Evolutionary conservation across 805 yeast genomes (phyloP), one percentile per base, ranked within the genome.

Genomic region (Huiozyma sinensis): DNA sequence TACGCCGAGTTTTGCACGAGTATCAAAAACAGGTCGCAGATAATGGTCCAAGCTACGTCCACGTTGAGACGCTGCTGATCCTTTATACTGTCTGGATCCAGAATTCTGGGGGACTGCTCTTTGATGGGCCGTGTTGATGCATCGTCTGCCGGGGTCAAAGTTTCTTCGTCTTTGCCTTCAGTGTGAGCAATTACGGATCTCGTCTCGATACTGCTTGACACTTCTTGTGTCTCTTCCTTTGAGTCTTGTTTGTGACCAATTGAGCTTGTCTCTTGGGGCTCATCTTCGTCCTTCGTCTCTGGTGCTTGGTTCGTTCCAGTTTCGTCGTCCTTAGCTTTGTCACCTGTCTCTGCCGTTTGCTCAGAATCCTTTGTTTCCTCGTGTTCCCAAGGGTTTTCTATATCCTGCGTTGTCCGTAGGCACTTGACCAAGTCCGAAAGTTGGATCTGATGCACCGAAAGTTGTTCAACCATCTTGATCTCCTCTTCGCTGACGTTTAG

Each of bases 31-130:
- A 92, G 65, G 60, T 92, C 98, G 65, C 98, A 94, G 6, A 92
- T 68, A 10, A 90, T 75, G 0, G 96, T 89, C 98, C 98, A 94
- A 30, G 89, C 77, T 24, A 92, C 74, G 55, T 89, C 96, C 44
- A 84, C 72, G 28, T 80, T 76, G 6, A 81, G 50, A 2, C 54
- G 61, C 10, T 61, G 54, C n/a, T 65, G 47, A n/a, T 59, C 50
- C 12, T 62, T 61, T 1, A 67, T 52, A 13, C 64, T 64, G 12
- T 63, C 65, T 4, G 66, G 65, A 32, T 56, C 51, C 2, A 64
- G 40, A 8, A 64, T 50, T 9, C 28, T 40, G n/a, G 53, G 49
- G 4, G 30, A 44, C 24, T 17, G 13, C 27, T 29, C 6, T 6
- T 17, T 17, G 24, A 17, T 17, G 24, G 24, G 24, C 24, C 24